Conservation (phyloP, 1,284 basidiomycete genomes). For the Pterulicium gracile region DNA sequence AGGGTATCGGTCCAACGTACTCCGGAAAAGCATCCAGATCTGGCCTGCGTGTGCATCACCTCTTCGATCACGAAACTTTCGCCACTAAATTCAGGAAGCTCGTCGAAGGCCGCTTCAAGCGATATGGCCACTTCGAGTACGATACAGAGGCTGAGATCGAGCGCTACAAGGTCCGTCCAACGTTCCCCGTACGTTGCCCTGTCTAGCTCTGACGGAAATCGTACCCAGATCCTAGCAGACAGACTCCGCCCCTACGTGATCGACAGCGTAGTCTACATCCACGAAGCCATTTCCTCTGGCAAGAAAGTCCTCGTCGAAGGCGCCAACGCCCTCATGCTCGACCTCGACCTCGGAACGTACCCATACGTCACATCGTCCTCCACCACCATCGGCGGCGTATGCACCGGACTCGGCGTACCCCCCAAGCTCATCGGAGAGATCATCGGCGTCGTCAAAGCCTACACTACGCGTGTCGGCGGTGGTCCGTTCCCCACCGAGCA, state of each 20-base stretch:
- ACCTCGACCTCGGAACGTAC: constrained; percentile 96
- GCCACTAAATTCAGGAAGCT: constrained; percentile 89
- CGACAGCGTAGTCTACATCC: constrained; percentile 81
- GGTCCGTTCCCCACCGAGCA: constrained; percentile 98
- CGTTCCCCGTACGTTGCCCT: background rate
- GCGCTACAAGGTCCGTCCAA: constrained; percentile 75
- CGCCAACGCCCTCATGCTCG: constrained; percentile 97
- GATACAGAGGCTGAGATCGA: constrained; percentile 95
- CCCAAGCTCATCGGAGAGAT: constrained; percentile 78
- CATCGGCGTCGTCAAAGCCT: constrained; percentile 94
- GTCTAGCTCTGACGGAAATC: background rate
- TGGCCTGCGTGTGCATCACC: constrained; percentile 91
- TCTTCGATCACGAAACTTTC: constrained; percentile 86
- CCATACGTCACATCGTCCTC: constrained; percentile 94
- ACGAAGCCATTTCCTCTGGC: constrained; percentile 64
- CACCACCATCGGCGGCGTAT: constrained; percentile 90
- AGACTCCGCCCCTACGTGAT: constrained; percentile 83
- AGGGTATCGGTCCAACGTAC: constrained; percentile 97
- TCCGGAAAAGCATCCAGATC: constrained; percentile 96
- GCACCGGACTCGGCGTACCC: constrained; percentile 92
- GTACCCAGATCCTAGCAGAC: constrained; percentile 64
- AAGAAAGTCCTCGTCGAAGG: constrained; percentile 92
- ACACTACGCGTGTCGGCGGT: constrained; percentile 94
- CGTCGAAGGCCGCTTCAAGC: constrained; percentile 96
- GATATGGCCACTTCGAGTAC: constrained; percentile 97